Conservation (phyloP, 257 asterid genomes). For the Catharanthus roseus region DNA sequence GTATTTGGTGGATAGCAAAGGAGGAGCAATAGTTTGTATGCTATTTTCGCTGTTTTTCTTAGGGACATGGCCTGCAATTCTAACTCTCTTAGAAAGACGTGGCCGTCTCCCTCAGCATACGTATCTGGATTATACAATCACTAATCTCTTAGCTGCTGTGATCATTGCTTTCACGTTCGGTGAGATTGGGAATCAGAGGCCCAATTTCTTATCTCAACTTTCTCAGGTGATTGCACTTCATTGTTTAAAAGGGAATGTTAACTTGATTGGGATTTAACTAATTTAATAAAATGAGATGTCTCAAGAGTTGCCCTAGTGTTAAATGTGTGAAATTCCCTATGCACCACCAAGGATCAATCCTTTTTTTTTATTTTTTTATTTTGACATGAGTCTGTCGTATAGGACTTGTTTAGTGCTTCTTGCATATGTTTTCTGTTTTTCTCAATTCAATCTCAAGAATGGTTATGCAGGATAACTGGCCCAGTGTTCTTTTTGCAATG, state of each 20-base stretch:
- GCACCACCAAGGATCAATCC: too few relatives aligned
- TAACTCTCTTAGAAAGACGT: constrained; percentile 77
- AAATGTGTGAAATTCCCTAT: too few relatives aligned
- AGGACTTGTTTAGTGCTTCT: too few relatives aligned
- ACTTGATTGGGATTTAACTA: background rate
- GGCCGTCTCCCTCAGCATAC: constrained; percentile 98
- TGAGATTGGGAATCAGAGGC: constrained; percentile 59
- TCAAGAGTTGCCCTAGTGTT: too few relatives aligned
- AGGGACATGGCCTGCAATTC: constrained; percentile 97
- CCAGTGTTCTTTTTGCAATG: constrained; percentile 82
- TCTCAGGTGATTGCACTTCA: constrained; percentile 48
- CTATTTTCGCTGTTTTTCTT: constrained; percentile 59
- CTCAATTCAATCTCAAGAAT: background rate
- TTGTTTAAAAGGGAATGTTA: background rate
- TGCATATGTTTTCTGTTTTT: too few relatives aligned
- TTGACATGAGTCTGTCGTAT: too few relatives aligned
- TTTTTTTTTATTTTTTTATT: too few relatives aligned
- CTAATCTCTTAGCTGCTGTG: constrained; percentile 83
- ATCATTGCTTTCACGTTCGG: constrained; percentile 87
- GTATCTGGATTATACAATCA: constrained; percentile 82
- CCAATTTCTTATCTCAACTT: constrained; percentile 66
- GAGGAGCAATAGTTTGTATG: constrained; percentile 93
- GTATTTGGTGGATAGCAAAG: constrained; percentile 92
- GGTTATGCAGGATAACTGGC: constrained; percentile 67
- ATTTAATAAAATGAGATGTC: background rate